Evolutionary conservation across 805 yeast genomes (phyloP), one percentile per base, ranked within the genome.

Genomic region (Candida morakotiae): DNA sequence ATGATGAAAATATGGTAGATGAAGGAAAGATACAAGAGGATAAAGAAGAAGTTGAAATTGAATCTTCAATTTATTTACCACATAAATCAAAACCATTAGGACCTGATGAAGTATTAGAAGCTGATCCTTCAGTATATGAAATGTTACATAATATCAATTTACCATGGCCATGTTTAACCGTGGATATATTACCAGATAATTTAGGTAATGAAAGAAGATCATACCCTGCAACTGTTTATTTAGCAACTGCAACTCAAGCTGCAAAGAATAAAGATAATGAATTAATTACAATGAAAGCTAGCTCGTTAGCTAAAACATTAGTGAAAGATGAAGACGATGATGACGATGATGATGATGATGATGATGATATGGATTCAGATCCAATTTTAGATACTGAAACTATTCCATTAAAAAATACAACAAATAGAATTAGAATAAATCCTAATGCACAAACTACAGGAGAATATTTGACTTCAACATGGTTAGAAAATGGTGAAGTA

Each of bases 121-220:
- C 98, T 1, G 98, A 93, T 64, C 96, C 96, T 31, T 70, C 88
- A 6, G 96, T 91, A 2, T 93, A 93, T 58, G 95, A 91, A 53
- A 93, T 93, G 98, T 67, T 93, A 40, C 98, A 93, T 61, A 86
- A 85, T 51, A 87, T 91, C 42, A 86, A 86, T 59, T 67, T 91
- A 61, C 94, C 95, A 51, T 93, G 98, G 98, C 98, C 98, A 9
- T 88, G 97, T 64, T 66, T 93, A 56, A 87, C 97, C 3, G 70
- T 93, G 42, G 98, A 91, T 55, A 67, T 93, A 15, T 64, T 93
- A 37, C 95, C 96, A 5, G 98, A 93, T 57, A 68, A 70, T 36
- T 69, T 86, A 42, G 98, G 98, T 9, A 69, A 75, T 35, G 97
- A 88, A 60, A 82, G 98, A 67, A 77, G 95, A 64, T 73, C 75